Percentiles rank a stretch among this genome's conserved stretches.
Evolutionary conservation across 768 basidiomycete genomes (phyloP).

Genomic region (Leccinellum albellum): DNA sequence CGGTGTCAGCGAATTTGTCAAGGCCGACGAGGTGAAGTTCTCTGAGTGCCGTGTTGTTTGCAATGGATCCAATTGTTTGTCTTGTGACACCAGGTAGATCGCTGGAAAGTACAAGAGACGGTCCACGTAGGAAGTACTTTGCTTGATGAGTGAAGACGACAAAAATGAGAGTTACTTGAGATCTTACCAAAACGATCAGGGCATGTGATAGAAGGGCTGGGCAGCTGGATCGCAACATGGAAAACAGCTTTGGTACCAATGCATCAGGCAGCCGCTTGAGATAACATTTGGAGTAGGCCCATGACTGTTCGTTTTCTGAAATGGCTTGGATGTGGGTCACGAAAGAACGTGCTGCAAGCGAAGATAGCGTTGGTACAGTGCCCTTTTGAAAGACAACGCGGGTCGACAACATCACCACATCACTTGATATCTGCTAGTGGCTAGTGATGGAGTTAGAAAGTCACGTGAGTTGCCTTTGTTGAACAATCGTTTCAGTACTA

Average conservation of each 20-base stretch:
- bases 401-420: constrained; percentile 41
- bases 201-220: constrained; percentile 52
- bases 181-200: constrained; percentile 51
- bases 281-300: constrained; percentile 37
- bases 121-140: constrained; percentile 59
- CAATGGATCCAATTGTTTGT: constrained; percentile 54
- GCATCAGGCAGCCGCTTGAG: constrained; percentile 51
- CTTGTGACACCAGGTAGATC: constrained; percentile 51
- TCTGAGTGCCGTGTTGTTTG: constrained; percentile 31
- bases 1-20: constrained; percentile 46
- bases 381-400: constrained; percentile 33
- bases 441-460: no score
- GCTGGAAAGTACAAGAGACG: constrained; percentile 43
- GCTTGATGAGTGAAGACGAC: not conserved
- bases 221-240: constrained; percentile 45
- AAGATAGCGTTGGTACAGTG: no score
- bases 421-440: no score
- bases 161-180: not conserved
- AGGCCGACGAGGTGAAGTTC: constrained; percentile 53
- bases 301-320: constrained; percentile 34
- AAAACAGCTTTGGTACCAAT: constrained; percentile 48
- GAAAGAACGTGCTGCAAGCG: constrained; percentile 53
- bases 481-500: no score
- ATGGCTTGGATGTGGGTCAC: constrained; percentile 41
- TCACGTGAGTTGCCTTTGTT: no score